Percentiles rank a stretch among this genome's conserved stretches.
Conservation (phyloP, 306 rosid genomes). For the Geum urbanum region DNA sequence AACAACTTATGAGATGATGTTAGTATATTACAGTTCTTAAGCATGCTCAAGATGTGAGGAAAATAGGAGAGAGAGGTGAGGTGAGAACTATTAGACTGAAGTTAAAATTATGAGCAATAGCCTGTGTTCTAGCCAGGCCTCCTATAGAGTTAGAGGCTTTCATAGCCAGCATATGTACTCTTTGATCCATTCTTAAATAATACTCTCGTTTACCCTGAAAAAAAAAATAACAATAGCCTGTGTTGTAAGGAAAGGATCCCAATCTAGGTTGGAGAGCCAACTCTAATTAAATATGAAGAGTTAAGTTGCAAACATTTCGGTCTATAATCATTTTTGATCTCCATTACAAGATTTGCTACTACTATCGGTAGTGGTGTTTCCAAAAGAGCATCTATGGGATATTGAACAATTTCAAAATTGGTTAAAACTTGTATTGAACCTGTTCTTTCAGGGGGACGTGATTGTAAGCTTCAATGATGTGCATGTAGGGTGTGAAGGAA, state of each 20-base stretch:
- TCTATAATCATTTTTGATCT: not conserved
- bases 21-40: slow-evolving; percentile 1
- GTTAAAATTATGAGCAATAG: not conserved
- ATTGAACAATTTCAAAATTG: not conserved
- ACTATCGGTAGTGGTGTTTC: not conserved
- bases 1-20: slow-evolving; percentile 13
- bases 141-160: no score
- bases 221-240: not conserved
- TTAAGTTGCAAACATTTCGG: not conserved
- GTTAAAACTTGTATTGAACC: slow-evolving; percentile 12
- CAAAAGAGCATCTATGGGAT: not conserved
- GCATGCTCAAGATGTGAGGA: slow-evolving; percentile 3
- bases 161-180: no score
- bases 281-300: not conserved
- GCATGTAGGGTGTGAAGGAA: slow-evolving; percentile 89
- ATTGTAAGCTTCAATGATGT: slow-evolving; percentile 88
- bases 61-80: not conserved
- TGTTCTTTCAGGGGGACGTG: slow-evolving; percentile 76
- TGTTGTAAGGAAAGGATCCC: slow-evolving; percentile 3
- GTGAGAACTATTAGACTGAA: slow-evolving; percentile 8
- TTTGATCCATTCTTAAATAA: no score
- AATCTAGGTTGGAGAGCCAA: slow-evolving; percentile 18
- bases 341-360: not conserved
- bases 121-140: not conserved
- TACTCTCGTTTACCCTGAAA: not conserved